Base-by-base conservation (phyloP, 805 yeast genomes). In the Wickerhamomyces canadensis region DNA sequence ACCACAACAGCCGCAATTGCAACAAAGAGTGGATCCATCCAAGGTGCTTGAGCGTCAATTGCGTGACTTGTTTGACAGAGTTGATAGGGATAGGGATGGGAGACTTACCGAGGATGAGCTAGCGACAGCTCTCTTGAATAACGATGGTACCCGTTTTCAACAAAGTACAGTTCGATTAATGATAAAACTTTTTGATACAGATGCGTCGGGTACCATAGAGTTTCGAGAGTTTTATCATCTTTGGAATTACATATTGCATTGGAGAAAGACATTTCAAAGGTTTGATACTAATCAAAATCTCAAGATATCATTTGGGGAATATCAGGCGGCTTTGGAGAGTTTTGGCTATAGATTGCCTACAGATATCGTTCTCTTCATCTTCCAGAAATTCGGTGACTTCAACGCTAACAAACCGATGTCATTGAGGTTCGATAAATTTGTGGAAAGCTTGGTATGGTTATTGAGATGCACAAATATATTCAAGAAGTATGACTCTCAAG, bases 401-500 rank as follows among this genome's bases (percentile, higher is more conserved):
- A 47, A 50, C 27, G 48, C 50, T 7, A 57, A 56, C 34, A 53
- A 48, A 15, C 56, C 56, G 19, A 50, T 54, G 57, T 67, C 62
- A 40, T 55, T 86, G 59, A 78, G 83, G 41, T 86, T 86, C 57
- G 95, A 86, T 56, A 71, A 77, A 57, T 86, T 86, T 60, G 87
- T 86, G 19, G 95, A 86, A 55, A 71, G 84, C 37, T 68, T 86
- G 47, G 83, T 85, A 14, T 82, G 85, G 70, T 65, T 86, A 47
- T 70, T 85, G 54, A 74, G 85, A 44, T 70, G 84, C 45, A 84
- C 95, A 1, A 88, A 83, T 52, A 68, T 80, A 12, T 86, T 86
- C 65, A 82, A 84, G 51, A 79, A 78, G 53, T 84, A 73, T 56
- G 95, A 86, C 55, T 62, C 69, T 11, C 87, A 83, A 44, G 72